A percentile compares a stretch with the other conserved stretches of the same genome.
phyloP scores from a whole-genome alignment of 257 asterid genomes.

The Nicotiana knightiana region DNA sequence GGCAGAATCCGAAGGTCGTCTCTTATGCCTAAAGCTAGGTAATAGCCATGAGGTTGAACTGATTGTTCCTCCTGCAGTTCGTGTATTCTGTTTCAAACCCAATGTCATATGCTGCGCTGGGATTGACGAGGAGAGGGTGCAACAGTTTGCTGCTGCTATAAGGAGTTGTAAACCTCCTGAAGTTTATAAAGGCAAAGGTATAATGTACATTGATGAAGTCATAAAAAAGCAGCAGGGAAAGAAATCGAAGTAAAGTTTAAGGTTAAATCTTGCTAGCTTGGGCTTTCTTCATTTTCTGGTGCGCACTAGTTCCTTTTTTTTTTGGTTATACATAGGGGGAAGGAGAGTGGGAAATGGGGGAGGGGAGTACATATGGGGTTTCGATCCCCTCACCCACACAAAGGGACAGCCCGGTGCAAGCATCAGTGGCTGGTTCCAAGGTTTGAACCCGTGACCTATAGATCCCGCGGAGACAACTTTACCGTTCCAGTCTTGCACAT shows the following conservation, averaged over 20 bases:
- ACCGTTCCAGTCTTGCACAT: too few species aligned
- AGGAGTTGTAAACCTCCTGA: slow-evolving; percentile 61
- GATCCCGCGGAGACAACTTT: too few species aligned
- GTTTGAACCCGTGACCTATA: too few species aligned
- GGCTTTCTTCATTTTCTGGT: not conserved
- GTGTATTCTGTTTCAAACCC: slow-evolving; percentile 55
- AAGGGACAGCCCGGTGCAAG: too few species aligned
- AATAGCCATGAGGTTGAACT: slow-evolving; percentile 61
- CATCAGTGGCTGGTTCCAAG: too few species aligned
- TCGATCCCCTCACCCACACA: too few species aligned
- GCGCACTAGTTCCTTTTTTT: too few species aligned
- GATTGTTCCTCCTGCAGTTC: slow-evolving; percentile 50
- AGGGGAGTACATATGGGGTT: too few species aligned
- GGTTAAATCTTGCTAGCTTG: not conserved
- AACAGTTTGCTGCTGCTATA: slow-evolving; percentile 51
- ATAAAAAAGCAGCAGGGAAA: slow-evolving; percentile 58
- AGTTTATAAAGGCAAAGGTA: slow-evolving; percentile 54
- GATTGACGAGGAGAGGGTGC: slow-evolving; percentile 49
- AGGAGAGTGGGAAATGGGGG: too few species aligned
- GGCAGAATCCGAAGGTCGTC: slow-evolving; percentile 69
- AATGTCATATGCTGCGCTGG: slow-evolving; percentile 54
- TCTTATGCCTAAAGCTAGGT: slow-evolving; percentile 53
- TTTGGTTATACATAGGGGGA: too few species aligned
- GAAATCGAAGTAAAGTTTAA: slow-evolving; percentile 33
- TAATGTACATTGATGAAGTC: slow-evolving; percentile 61